Evolutionary conservation across 2,329 filamentous ascomycete genomes (phyloP).

Genomic region (Colletotrichum sublineola): DNA sequence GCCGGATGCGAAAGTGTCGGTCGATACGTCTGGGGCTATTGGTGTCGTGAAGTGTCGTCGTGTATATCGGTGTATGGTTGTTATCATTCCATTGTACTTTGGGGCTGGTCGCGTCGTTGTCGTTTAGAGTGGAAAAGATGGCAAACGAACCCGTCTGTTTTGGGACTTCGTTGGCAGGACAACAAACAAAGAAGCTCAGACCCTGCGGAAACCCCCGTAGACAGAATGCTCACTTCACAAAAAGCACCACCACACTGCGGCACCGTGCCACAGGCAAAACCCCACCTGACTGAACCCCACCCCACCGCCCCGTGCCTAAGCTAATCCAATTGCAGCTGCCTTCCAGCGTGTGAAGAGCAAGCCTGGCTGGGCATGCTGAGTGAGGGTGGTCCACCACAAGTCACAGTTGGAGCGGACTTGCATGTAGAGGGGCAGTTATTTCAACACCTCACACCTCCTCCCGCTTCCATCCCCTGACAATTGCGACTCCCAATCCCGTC

Average conservation of each 20-base stretch:
- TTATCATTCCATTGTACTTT: slow-evolving; percentile 9
- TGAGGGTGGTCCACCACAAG: slow-evolving; percentile 39
- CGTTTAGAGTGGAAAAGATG: slow-evolving; percentile 21
- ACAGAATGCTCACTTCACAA: slow-evolving; percentile 1
- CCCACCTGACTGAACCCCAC: slow-evolving; percentile 39
- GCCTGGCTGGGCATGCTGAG: slow-evolving; percentile 30
- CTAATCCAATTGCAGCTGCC: slow-evolving; percentile 42
- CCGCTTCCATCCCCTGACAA: slow-evolving; percentile 49
- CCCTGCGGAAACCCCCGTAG: slow-evolving; percentile 32
- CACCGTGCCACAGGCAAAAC: slow-evolving; percentile 38
- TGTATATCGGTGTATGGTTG: neutral
- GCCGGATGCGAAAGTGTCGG: neutral
- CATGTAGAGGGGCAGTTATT: slow-evolving; percentile 56
- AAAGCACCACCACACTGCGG: slow-evolving; percentile 22
- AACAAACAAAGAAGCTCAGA: slow-evolving; percentile 36
- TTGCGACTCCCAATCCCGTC: slow-evolving; percentile 44
- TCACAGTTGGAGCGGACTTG: slow-evolving; percentile 47
- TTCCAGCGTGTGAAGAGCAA: slow-evolving; percentile 29
- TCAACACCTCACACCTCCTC: slow-evolving; percentile 49
- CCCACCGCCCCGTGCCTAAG: slow-evolving; percentile 34
- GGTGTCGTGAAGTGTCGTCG: slow-evolving; percentile 4
- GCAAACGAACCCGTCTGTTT: slow-evolving; percentile 32
- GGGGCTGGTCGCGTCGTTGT: slow-evolving; percentile 9
- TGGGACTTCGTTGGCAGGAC: slow-evolving; percentile 33
- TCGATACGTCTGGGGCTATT: neutral